Evolutionary conservation across 495 filamentous ascomycete species (phyloP).

Genomic region (Aspergillus funiculosus): DNA sequence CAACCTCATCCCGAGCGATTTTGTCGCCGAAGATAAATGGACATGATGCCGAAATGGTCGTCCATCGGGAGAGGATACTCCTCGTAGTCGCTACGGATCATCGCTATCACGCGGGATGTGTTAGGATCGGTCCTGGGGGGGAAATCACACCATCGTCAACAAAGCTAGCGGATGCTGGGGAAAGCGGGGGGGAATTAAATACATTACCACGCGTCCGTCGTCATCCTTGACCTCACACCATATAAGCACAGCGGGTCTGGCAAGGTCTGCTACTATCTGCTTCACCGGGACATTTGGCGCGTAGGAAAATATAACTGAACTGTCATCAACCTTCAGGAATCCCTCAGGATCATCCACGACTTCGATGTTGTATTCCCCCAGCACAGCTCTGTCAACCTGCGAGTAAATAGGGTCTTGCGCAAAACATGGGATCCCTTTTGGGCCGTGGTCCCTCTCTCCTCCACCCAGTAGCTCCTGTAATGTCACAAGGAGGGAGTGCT

Average conservation of each 20-base stretch:
- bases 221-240: conserved; percentile 2
- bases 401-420: conserved; percentile 3
- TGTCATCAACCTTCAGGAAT: conserved; percentile 3
- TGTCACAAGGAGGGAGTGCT: conserved; percentile 6
- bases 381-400: background rate
- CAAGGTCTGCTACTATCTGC: conserved; percentile 4
- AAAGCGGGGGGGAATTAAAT: background rate
- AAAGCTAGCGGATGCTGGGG: background rate
- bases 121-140: background rate
- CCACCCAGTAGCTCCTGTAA: background rate
- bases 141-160: background rate
- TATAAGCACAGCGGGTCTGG: background rate
- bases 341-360: conserved; percentile 5
- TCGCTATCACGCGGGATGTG: background rate
- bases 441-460: background rate
- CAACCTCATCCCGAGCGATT: too few relatives aligned
- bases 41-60: conserved; percentile 1
- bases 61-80: background rate
- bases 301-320: conserved; percentile 4
- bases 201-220: background rate
- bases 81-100: background rate
- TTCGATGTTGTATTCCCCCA: background rate
- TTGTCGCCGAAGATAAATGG: conserved; percentile 2
- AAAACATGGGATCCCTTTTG: background rate
- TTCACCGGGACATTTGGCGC: conserved; percentile 6